Base-by-base conservation (phyloP, 257 asterid genomes). In the Cinchona pubescens region DNA sequence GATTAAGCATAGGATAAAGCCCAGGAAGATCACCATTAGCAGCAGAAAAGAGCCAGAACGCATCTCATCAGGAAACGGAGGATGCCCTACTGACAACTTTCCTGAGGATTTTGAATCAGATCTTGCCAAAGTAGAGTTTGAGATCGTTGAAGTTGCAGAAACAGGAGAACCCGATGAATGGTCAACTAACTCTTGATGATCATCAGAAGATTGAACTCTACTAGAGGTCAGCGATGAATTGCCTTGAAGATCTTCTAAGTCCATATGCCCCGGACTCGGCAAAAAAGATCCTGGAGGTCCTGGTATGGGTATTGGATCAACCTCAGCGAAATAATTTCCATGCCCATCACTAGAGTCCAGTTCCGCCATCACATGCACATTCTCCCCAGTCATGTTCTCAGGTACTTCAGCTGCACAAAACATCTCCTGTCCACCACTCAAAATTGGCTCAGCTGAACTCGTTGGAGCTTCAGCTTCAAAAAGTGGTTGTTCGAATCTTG, bases 221-320 rank as follows among this genome's bases (percentile, higher is more conserved):
- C 92, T 88, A 27, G 93, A 83, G 58, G 92, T 87, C 67, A 92
- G 74, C 3, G 97, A 90, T 34, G 98, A 92, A 82, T 84, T 87
- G 66, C 96, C 97, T 46, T 85, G 92, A 81, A 88, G 84, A 73
- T 89, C 97, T 85, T 90, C 97, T 0, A 97, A 89, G 78, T 83
- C 81, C 91, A 85, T 88, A 42, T 87, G 94, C 27, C 94, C 91
- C 0, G 97, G 98, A 75, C 98, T 94, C 0, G 97, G 98, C 77
- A 94, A 82, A 83, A 89, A 94, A 0, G 97, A 94, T 71, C 98
- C 98, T 0, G 97, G 97, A 5, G 98, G 98, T 51, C 97, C 98
- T 0, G 98, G 98, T 75, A 94, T 94, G 40, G 91, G 91, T 75
- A 90, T 90, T 42, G 93, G 89, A 76, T 92, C 98, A 42, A 94